These are phyloP conservation scores for Botrytis pseudocinerea DNA, from an alignment of 2,329 filamentous ascomycete species.

Conservation along the genomic window DNA sequence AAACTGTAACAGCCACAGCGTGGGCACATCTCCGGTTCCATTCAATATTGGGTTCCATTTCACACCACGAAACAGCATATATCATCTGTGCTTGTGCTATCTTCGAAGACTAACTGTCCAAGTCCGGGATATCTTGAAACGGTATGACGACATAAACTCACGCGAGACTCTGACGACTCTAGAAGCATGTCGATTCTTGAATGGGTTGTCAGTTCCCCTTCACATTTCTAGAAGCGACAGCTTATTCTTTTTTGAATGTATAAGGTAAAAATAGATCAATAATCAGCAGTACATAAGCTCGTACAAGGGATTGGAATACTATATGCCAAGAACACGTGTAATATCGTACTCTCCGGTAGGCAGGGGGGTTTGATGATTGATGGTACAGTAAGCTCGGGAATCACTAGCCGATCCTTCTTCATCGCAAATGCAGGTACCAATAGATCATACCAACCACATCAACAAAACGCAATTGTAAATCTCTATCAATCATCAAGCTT, in stretches of 20 bases:
- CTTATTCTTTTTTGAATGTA: background rate
- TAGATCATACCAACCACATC: background rate
- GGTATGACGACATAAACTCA: background rate
- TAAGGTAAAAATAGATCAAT: constrained; percentile 5
- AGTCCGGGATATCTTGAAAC: background rate
- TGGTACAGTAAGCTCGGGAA: constrained; percentile 20
- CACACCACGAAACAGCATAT: background rate
- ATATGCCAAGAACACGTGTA: constrained; percentile 5
- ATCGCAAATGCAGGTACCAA: constrained; percentile 21
- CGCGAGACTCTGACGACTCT: background rate
- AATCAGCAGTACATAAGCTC: constrained; percentile 12
- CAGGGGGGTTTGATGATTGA: background rate
- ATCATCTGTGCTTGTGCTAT: background rate
- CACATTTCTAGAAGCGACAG: background rate
- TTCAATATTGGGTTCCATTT: background rate
- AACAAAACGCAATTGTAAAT: background rate
- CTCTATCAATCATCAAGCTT: background rate
- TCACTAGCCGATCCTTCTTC: constrained; percentile 14
- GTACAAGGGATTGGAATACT: background rate
- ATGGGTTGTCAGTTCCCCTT: background rate
- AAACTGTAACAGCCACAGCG: background rate
- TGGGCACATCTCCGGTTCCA: background rate
- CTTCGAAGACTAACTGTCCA: background rate
- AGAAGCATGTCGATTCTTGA: background rate
- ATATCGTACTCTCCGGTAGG: background rate